Conservation (phyloP, 139 green algal genomes). For the Picochlorum sp. region DNA sequence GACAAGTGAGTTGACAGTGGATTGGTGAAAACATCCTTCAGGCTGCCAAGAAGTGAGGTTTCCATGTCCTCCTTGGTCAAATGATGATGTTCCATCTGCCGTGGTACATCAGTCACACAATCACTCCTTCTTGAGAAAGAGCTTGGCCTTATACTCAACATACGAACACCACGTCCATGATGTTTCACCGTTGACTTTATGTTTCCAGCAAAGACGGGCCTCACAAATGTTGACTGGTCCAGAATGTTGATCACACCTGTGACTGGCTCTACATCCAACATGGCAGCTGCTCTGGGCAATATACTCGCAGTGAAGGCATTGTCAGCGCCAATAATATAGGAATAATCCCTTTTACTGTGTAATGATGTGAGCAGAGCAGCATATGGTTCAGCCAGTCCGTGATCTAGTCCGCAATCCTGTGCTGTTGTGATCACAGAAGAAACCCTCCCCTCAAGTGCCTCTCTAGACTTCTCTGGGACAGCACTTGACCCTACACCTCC, state of each 20-base stretch:
- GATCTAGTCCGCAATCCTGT: constrained; percentile 39
- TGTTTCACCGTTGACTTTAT: constrained; percentile 65
- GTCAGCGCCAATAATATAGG: constrained; percentile 59
- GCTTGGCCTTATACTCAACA: constrained; percentile 71
- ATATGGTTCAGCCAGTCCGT: constrained; percentile 54
- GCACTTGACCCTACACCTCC: constrained; percentile 4
- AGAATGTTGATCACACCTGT: constrained; percentile 61
- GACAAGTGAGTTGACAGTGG: no score
- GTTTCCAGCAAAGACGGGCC: constrained; percentile 89
- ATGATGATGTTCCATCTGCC: no score
- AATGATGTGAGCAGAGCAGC: constrained; percentile 35
- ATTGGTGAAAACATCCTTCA: no score
- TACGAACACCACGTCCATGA: constrained; percentile 16
- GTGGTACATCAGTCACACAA: constrained; percentile 37
- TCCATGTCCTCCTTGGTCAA: no score
- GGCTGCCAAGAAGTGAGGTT: no score
- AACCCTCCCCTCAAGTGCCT: constrained; percentile 9
- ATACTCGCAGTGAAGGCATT: constrained; percentile 74
- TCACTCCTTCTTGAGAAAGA: constrained; percentile 42
- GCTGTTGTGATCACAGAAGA: constrained; percentile 30
- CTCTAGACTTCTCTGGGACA: neutral
- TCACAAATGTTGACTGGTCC: constrained; percentile 56
- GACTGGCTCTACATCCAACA: constrained; percentile 56
- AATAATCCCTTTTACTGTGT: constrained; percentile 38
- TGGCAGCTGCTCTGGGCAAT: constrained; percentile 72